phyloP scores from a whole-genome alignment of 2,329 filamentous ascomycete genomes.

The Sphaerulina musiva region DNA sequence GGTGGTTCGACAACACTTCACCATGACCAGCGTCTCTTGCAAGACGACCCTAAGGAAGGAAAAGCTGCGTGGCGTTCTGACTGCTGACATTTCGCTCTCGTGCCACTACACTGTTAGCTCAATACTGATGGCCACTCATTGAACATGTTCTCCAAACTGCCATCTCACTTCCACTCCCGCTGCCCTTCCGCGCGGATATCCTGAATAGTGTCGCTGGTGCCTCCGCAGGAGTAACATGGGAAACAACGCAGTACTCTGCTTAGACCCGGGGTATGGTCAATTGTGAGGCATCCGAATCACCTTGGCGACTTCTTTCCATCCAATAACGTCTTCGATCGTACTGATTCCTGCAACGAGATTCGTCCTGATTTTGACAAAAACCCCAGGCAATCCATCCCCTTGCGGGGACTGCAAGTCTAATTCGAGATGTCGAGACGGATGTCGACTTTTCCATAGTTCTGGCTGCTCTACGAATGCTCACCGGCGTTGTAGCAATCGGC shows the following conservation, averaged over 20 bases:
- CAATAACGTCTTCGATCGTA: too few species aligned
- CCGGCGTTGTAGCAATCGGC: too few species aligned
- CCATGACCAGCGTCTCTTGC: not conserved
- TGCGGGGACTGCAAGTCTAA: too few species aligned
- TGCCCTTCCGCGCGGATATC: conserved; percentile 41
- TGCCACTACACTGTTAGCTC: not conserved
- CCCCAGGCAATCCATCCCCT: too few species aligned
- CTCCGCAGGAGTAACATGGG: conserved; percentile 19
- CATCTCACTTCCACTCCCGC: conserved; percentile 52
- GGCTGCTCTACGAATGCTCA: too few species aligned
- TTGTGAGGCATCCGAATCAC: conserved; percentile 58
- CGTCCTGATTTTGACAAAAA: too few species aligned
- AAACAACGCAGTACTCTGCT: conserved; percentile 34
- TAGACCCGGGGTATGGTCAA: conserved; percentile 56
- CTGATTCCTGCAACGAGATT: too few species aligned
- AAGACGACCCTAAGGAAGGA: not conserved
- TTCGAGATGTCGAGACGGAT: too few species aligned
- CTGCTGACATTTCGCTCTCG: not conserved
- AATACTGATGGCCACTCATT: not conserved
- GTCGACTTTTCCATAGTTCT: too few species aligned
- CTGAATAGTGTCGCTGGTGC: conserved; percentile 13
- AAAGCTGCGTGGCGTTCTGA: not conserved
- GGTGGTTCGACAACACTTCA: not conserved
- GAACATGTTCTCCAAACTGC: conserved; percentile 45
- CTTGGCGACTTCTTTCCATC: conserved; percentile 46